These are phyloP conservation scores for Pseudogymnoascus destructans DNA, from an alignment of 2,329 filamentous ascomycete genomes.

Conservation along the genomic window DNA sequence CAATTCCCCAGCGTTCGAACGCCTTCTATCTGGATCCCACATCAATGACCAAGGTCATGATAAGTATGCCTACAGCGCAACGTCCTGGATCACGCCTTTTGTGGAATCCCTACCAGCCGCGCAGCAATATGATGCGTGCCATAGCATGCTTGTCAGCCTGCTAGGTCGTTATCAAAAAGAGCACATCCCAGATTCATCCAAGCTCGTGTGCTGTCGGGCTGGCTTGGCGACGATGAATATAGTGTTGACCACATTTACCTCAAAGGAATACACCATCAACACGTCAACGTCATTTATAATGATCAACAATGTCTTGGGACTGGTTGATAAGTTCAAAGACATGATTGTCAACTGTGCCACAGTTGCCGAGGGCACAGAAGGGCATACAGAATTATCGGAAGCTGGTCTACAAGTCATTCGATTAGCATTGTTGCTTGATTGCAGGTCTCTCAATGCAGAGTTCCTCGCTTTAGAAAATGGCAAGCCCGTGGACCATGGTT, in stretches of 20 bases:
- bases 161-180: constrained; percentile 50
- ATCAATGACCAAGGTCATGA: constrained; percentile 40
- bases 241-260: constrained; percentile 43
- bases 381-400: constrained; percentile 38
- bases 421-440: constrained; percentile 56
- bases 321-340: constrained; percentile 48
- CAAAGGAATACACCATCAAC: constrained; percentile 36
- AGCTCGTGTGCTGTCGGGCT: constrained; percentile 48
- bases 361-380: constrained; percentile 30
- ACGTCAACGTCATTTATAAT: constrained; percentile 44
- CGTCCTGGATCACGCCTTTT: constrained; percentile 68
- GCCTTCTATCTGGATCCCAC: constrained; percentile 47
- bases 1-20: constrained; percentile 51
- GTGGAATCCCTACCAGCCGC: constrained; percentile 63
- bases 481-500: constrained; percentile 49
- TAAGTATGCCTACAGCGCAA: constrained; percentile 46
- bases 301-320: constrained; percentile 51
- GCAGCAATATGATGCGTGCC: constrained; percentile 67
- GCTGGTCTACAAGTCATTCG: constrained; percentile 52
- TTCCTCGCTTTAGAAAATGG: constrained; percentile 50
- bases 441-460: constrained; percentile 55
- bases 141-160: constrained; percentile 63
- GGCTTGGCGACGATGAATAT: constrained; percentile 48
- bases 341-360: constrained; percentile 44
- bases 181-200: constrained; percentile 41